Conservation (phyloP, 2,329 filamentous ascomycete genomes). For the Colletotrichum filicis region DNA sequence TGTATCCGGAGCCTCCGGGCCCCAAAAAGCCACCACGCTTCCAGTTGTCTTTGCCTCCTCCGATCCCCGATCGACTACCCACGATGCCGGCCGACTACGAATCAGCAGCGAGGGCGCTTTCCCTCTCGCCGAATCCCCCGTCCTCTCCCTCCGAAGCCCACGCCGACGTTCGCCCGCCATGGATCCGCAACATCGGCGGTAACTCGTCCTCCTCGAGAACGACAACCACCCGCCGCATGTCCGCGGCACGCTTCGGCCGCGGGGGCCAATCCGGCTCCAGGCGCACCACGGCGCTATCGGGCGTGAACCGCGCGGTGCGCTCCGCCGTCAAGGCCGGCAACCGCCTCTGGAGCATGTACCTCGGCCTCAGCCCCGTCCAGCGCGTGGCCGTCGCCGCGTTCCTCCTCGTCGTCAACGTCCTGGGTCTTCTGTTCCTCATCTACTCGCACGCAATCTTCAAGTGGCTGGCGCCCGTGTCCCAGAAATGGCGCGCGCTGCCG, state of each 20-base stretch:
- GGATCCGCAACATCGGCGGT: conserved; percentile 40
- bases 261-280: neutral
- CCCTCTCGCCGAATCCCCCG: conserved; percentile 51
- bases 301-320: conserved; percentile 52
- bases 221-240: conserved; percentile 48
- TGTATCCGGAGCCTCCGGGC: conserved; percentile 23
- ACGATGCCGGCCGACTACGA: conserved; percentile 64
- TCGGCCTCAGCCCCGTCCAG: conserved; percentile 69
- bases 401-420: conserved; percentile 59
- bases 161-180: conserved; percentile 58
- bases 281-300: conserved; percentile 35
- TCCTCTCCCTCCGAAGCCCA: conserved; percentile 45
- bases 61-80: neutral
- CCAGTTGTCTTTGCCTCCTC: neutral
- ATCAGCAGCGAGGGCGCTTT: conserved; percentile 60
- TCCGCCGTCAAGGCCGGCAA: conserved; percentile 56
- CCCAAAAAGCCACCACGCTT: neutral
- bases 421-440: conserved; percentile 76
- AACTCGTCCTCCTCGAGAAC: conserved; percentile 39
- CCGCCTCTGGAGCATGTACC: conserved; percentile 60
- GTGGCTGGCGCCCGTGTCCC: conserved; percentile 77
- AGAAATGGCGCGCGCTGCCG: conserved; percentile 78
- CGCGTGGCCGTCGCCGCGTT: conserved; percentile 66
- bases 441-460: conserved; percentile 86
- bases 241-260: conserved; percentile 51